These are phyloP conservation scores for Xerophyta viscosa DNA, from an alignment of 106 monocot genomes.

Conservation along the genomic window DNA sequence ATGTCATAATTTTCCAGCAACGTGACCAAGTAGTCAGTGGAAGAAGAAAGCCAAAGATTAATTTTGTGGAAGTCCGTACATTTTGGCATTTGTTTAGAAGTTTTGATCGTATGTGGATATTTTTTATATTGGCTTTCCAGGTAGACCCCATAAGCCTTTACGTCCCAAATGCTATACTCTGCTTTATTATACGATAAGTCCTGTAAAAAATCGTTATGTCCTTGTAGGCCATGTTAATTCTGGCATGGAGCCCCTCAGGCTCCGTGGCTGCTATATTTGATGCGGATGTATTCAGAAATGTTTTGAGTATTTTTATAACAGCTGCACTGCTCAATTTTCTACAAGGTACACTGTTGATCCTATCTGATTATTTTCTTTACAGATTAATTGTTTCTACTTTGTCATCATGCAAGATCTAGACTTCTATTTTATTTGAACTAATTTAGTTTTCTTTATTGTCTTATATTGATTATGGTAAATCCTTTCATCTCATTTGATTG, in stretches of 20 bases:
- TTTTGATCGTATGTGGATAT: constrained; percentile 98
- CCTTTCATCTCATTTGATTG: no score
- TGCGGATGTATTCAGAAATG: constrained; percentile 71
- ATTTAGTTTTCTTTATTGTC: no score
- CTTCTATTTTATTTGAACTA: no score
- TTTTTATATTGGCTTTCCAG: constrained; percentile 90
- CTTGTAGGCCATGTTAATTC: constrained; percentile 84
- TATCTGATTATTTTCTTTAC: neutral
- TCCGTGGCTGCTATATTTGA: constrained; percentile 68
- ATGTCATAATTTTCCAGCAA: constrained; percentile 30
- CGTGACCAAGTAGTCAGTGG: constrained; percentile 28
- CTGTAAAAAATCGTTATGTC: no score
- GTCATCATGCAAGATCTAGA: no score
- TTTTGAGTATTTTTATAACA: constrained; percentile 88
- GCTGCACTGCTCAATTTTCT: constrained; percentile 91
- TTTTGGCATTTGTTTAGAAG: constrained; percentile 87
- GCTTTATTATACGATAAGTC: no score
- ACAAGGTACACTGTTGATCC: constrained; percentile 38
- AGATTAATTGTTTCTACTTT: no score
- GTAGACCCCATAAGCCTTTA: constrained; percentile 28
- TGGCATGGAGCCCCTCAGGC: constrained; percentile 94
- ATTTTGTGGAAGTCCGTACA: constrained; percentile 96
- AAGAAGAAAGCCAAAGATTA: constrained; percentile 67
- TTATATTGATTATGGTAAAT: no score
- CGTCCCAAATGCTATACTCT: no score